A percentile compares a stretch with the other conserved stretches of the same genome.
phyloP scores from a whole-genome alignment of 2,329 filamentous ascomycete genomes.

The Colletotrichum acutatum region DNA sequence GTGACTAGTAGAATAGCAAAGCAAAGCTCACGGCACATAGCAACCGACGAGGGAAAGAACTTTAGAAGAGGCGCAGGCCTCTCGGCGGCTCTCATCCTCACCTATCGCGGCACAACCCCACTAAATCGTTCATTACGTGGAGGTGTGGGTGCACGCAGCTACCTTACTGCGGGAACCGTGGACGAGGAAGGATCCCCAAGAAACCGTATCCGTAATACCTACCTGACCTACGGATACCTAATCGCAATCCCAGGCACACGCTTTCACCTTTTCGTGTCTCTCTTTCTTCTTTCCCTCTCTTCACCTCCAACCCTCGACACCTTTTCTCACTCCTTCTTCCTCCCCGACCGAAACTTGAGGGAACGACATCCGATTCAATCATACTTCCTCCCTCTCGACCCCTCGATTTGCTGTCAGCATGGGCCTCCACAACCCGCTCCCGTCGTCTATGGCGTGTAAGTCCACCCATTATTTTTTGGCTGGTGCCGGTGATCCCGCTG shows the following conservation, averaged over 20 bases:
- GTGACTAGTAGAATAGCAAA: background rate
- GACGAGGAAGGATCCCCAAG: conserved; percentile 11
- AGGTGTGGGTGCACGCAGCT: conserved; percentile 24
- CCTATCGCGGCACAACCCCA: conserved; percentile 18
- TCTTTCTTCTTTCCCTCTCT: conserved; percentile 4
- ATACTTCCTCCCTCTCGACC: background rate
- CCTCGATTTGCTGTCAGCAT: conserved; percentile 50
- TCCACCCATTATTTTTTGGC: conserved; percentile 40
- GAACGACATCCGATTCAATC: background rate
- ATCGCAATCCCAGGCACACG: conserved; percentile 17
- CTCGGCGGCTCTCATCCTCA: conserved; percentile 20
- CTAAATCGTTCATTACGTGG: conserved; percentile 27
- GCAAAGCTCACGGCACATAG: background rate
- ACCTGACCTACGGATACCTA: conserved; percentile 5
- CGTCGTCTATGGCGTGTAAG: conserved; percentile 76
- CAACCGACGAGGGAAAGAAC: background rate
- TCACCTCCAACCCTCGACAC: background rate
- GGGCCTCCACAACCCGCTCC: conserved; percentile 75
- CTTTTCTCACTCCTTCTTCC: background rate
- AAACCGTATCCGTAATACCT: conserved; percentile 3
- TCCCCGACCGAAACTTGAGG: background rate
- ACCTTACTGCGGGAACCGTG: conserved; percentile 4
- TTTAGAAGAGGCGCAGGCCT: conserved; percentile 28
- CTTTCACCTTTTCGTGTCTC: background rate
- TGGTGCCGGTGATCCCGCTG: conserved; percentile 36